Conservation (phyloP, 2,329 filamentous ascomycete genomes). For the Xylaria sp. region DNA sequence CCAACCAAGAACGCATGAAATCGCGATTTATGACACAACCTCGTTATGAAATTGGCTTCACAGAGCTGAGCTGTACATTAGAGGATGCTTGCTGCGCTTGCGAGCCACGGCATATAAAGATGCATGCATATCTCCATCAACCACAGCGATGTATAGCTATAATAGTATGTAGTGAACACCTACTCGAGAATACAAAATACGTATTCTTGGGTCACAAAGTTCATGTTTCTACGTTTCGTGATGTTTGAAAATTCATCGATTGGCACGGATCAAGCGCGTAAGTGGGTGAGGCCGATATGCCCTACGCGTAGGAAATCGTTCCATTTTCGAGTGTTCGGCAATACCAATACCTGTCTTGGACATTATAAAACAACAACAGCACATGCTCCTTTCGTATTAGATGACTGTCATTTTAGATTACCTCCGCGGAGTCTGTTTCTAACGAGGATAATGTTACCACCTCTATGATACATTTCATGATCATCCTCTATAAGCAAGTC, state of each 20-base stretch:
- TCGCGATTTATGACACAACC: not conserved
- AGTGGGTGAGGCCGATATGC: not conserved
- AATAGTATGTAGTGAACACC: slow-evolving; percentile 2
- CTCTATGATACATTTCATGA: not conserved
- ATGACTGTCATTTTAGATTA: too few relatives aligned
- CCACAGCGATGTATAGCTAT: not conserved
- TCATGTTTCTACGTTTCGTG: not conserved
- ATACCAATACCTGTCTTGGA: not conserved
- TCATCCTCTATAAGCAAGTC: not conserved
- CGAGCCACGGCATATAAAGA: not conserved
- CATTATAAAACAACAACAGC: not conserved
- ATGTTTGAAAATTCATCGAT: not conserved
- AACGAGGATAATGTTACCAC: not conserved
- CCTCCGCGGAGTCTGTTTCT: not conserved
- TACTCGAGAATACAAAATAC: not conserved
- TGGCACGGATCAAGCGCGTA: not conserved
- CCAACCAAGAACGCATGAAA: slow-evolving; percentile 8
- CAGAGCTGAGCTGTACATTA: not conserved
- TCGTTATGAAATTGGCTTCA: not conserved
- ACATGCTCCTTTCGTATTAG: not conserved
- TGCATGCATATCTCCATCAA: slow-evolving; percentile 1
- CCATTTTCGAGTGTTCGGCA: not conserved
- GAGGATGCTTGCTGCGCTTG: not conserved
- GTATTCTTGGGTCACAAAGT: not conserved
- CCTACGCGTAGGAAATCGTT: not conserved